Evolutionary conservation across 2,329 filamentous ascomycete species (phyloP).

Genomic region (Zasmidium citrigriseum): DNA sequence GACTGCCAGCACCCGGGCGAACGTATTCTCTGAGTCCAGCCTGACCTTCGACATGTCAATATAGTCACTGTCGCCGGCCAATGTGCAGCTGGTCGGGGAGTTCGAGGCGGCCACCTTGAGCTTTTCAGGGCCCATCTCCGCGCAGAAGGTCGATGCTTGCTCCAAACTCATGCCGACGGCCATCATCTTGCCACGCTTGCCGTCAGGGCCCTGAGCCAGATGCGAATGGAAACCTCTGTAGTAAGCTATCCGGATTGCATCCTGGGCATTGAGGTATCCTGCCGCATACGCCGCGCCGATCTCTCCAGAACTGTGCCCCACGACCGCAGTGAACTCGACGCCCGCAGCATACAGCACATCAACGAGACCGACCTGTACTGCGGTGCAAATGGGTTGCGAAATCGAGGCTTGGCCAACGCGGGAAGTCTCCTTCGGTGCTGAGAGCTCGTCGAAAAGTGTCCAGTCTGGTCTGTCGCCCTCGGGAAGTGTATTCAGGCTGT

Average conservation of each 20-base stretch:
- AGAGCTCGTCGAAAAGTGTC: slow-evolving; percentile 38
- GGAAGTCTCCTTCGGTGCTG: slow-evolving; percentile 46
- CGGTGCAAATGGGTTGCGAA: slow-evolving; percentile 58
- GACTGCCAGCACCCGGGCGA: slow-evolving; percentile 43
- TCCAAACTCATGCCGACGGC: slow-evolving; percentile 1
- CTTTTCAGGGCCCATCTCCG: not conserved
- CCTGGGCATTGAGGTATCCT: slow-evolving; percentile 23
- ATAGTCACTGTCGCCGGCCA: slow-evolving; percentile 46
- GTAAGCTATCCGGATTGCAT: slow-evolving; percentile 26
- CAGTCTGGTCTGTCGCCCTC: slow-evolving; percentile 23
- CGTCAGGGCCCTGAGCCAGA: not conserved
- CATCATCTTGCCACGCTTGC: slow-evolving; percentile 2
- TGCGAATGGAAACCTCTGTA: slow-evolving; percentile 24
- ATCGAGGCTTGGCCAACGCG: slow-evolving; percentile 34
- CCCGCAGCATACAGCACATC: slow-evolving; percentile 38
- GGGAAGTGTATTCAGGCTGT: slow-evolving; percentile 6
- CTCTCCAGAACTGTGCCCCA: slow-evolving; percentile 38
- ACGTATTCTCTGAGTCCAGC: slow-evolving; percentile 39
- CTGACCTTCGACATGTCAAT: slow-evolving; percentile 35
- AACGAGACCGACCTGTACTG: slow-evolving; percentile 55
- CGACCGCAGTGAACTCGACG: slow-evolving; percentile 27
- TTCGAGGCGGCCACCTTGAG: slow-evolving; percentile 37
- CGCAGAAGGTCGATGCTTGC: not conserved
- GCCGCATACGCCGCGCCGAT: slow-evolving; percentile 37
- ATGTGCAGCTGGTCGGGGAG: slow-evolving; percentile 44